phyloP scores from a whole-genome alignment of 306 rosid species.

The Hippophae rhamnoides region DNA sequence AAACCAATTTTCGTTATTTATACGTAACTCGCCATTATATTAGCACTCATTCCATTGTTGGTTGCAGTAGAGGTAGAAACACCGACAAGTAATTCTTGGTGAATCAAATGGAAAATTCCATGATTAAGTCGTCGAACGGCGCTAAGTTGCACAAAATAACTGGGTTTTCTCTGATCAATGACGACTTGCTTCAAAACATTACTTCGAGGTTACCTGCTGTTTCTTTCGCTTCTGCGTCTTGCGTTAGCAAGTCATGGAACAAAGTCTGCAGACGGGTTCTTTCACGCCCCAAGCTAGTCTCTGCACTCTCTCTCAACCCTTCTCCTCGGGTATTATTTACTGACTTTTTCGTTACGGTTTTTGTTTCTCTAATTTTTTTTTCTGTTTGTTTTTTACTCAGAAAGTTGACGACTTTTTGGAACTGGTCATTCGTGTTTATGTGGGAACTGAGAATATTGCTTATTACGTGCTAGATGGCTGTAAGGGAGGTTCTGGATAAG shows the following conservation, averaged over 20 bases:
- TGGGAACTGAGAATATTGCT: background rate
- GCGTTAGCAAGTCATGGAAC: constrained; percentile 52
- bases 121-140: background rate
- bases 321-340: background rate
- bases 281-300: constrained; percentile 41
- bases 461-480: constrained; percentile 33
- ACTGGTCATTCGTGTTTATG: background rate
- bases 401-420: background rate
- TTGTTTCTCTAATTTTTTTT: too few species aligned
- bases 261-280: constrained; percentile 34
- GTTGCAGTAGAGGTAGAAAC: background rate
- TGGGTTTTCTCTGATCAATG: constrained; percentile 5
- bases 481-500: constrained; percentile 38
- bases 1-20: too few species aligned
- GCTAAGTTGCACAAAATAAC: background rate
- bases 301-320: constrained; percentile 54
- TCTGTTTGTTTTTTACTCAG: background rate
- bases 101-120: background rate
- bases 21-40: too few species aligned
- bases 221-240: constrained; percentile 45
- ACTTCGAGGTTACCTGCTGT: constrained; percentile 30
- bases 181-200: constrained; percentile 26
- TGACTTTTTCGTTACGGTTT: too few species aligned
- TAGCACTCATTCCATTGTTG: too few species aligned
- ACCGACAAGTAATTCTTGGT: background rate